Evolutionary conservation across 2,329 filamentous ascomycete genomes (phyloP).

Genomic region (Diaporthe nobilis): DNA sequence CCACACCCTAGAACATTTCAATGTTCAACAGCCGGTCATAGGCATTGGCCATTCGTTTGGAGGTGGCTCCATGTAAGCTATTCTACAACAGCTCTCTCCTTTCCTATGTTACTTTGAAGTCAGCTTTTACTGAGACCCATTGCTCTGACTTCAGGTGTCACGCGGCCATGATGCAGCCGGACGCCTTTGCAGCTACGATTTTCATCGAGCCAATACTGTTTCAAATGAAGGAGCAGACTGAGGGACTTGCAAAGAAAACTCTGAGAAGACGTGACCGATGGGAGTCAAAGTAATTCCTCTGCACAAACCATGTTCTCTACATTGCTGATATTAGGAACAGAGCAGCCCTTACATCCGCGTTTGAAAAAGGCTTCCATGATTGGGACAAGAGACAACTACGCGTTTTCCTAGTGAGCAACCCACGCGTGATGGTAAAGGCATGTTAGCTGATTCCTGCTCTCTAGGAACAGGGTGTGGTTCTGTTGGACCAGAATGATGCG

Average conservation of each 20-base stretch:
- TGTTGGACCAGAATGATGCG: background rate
- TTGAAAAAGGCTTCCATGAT: slow-evolving; percentile 4
- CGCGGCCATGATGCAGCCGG: slow-evolving; percentile 36
- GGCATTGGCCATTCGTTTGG: slow-evolving; percentile 39
- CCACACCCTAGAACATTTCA: slow-evolving; percentile 11
- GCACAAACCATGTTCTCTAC: background rate
- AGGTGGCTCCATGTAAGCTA: slow-evolving; percentile 33
- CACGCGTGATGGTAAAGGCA: too few species aligned
- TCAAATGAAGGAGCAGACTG: slow-evolving; percentile 34
- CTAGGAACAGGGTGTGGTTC: slow-evolving; percentile 29
- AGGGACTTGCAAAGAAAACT: slow-evolving; percentile 25
- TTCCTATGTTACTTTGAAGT: background rate
- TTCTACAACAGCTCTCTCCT: background rate
- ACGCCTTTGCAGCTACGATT: slow-evolving; percentile 25
- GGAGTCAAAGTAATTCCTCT: slow-evolving; percentile 28
- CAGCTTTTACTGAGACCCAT: background rate
- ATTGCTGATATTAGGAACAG: background rate
- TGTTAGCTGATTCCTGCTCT: background rate
- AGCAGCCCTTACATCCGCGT: background rate
- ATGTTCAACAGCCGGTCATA: slow-evolving; percentile 26
- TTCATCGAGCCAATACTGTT: slow-evolving; percentile 39
- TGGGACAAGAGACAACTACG: slow-evolving; percentile 36
- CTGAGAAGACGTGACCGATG: slow-evolving; percentile 30
- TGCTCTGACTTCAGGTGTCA: slow-evolving; percentile 15
- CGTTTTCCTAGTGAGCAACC: slow-evolving; percentile 25